Base-by-base conservation (phyloP, 352 stramenopile species). In the Pythium diclinum region DNA sequence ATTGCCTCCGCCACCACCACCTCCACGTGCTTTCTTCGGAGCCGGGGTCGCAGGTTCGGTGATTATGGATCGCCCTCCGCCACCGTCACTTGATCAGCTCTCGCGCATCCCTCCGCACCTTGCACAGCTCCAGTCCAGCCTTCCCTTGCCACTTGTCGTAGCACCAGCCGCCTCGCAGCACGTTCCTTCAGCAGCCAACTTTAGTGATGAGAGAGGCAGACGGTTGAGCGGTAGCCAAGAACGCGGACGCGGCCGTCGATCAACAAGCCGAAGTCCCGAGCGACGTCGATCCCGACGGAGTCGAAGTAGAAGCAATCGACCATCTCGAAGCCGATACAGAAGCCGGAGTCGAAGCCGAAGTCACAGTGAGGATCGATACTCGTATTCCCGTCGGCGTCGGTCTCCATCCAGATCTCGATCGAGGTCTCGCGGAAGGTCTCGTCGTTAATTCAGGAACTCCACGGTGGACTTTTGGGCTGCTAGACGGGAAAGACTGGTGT, bases 291-390 rank as follows among this genome's bases (percentile, higher is more conserved):
- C 55, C 17, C 47, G n/a, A 16, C 59, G 59, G 51, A 60, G 16
- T n/a, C 54, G 59, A 25, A 65, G 59, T 46, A 46, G 59, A 54
- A 53, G n/a, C 19, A 62, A 23, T 49, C 55, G 55, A 34, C 28
- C 33, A 6, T 49, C 61, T 56, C 63, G 58, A 32, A 71, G 65
- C 30, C 69, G 60, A 7, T 63, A 63, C 21, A 32, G 56, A 49
- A 77, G 70, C 54, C 69, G 76, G 1, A 80, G 76, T 38, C 61
- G 71, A 19, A 81, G 71, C 40, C 54, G 68, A 1, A n/a, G n/a
- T n/a, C n/a, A n/a, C n/a, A 70, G 67, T 52, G 63, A 65, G 2
- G 54, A 57, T 46, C 49, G 63, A 40, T 49, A 34, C 33, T 38
- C n/a, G 55, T 46, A 46, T 53, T 66, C 59, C 64, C 55, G 25